These are phyloP conservation scores for Kodamaea kaohsiungensis DNA, from an alignment of 805 yeast genomes.

Conservation along the genomic window DNA sequence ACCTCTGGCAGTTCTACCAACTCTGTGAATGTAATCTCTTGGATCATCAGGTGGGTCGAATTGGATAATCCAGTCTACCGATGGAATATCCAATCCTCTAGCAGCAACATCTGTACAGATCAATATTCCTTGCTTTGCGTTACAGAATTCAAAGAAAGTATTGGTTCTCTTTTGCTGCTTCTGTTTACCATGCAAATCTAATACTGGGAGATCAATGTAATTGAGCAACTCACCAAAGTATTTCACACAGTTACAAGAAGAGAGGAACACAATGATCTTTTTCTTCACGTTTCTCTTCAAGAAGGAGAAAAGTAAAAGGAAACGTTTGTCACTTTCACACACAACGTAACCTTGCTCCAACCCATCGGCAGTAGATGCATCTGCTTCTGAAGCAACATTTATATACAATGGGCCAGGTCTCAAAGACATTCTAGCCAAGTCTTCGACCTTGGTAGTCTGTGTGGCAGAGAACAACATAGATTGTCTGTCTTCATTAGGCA, in stretches of 20 bases:
- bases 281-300: slow-evolving; percentile 90
- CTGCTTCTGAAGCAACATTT: slow-evolving; percentile 84
- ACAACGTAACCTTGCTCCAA: slow-evolving; percentile 98
- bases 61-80: slow-evolving; percentile 98
- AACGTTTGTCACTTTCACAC: slow-evolving; percentile 94
- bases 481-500: slow-evolving; percentile 92
- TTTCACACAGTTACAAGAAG: slow-evolving; percentile 96
- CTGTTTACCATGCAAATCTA: slow-evolving; percentile 96
- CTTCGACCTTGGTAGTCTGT: slow-evolving; percentile 98
- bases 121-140: slow-evolving; percentile 90
- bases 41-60: slow-evolving; percentile 99
- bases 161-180: slow-evolving; percentile 98
- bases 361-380: slow-evolving; percentile 91
- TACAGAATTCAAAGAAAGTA: slow-evolving; percentile 97
- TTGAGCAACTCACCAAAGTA: slow-evolving; percentile 93
- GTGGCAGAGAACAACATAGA: slow-evolving; percentile 99
- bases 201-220: slow-evolving; percentile 94
- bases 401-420: slow-evolving; percentile 92
- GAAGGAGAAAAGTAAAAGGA: slow-evolving; percentile 85
- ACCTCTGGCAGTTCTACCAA: slow-evolving; percentile 98
- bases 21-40: slow-evolving; percentile 97
- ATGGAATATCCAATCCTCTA: slow-evolving; percentile 97
- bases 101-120: slow-evolving; percentile 99
- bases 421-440: slow-evolving; percentile 92
- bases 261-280: slow-evolving; percentile 89